Conservation (phyloP, 2,329 filamentous ascomycete genomes). For the Cordyceps fumosorosea region DNA sequence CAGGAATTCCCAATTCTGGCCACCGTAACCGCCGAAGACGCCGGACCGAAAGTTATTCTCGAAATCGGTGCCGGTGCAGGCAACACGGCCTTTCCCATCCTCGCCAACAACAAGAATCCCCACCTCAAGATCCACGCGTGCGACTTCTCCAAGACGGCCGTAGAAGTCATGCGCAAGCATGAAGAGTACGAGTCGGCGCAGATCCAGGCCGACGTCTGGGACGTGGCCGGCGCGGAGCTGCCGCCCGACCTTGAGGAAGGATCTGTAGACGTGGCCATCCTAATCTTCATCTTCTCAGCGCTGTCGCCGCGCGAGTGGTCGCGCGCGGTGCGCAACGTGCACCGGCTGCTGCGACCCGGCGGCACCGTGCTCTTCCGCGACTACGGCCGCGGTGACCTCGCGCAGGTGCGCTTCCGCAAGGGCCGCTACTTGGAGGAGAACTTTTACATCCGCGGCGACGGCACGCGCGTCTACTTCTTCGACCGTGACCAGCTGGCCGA, state of each 20-base stretch:
- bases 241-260: conserved; percentile 70
- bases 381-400: conserved; percentile 90
- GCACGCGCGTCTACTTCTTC: conserved; percentile 96
- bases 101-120: conserved; percentile 77
- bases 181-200: conserved; percentile 64
- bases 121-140: conserved; percentile 82
- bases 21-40: conserved; percentile 63
- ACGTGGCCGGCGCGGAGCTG: conserved; percentile 65
- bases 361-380: conserved; percentile 94
- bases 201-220: conserved; percentile 93
- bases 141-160: conserved; percentile 92
- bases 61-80: conserved; percentile 94
- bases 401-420: conserved; percentile 96
- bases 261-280: conserved; percentile 84
- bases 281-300: conserved; percentile 97
- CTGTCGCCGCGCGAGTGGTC: conserved; percentile 80
- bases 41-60: conserved; percentile 64
- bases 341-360: conserved; percentile 78
- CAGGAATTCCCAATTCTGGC: conserved; percentile 92
- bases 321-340: conserved; percentile 73
- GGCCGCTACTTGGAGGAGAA: conserved; percentile 91
- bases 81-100: conserved; percentile 90
- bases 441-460: conserved; percentile 93
- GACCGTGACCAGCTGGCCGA: conserved; percentile 72
- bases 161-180: conserved; percentile 82